These are phyloP conservation scores for Aspergillus latus DNA, from an alignment of 2,329 filamentous ascomycete species.

Conservation along the genomic window DNA sequence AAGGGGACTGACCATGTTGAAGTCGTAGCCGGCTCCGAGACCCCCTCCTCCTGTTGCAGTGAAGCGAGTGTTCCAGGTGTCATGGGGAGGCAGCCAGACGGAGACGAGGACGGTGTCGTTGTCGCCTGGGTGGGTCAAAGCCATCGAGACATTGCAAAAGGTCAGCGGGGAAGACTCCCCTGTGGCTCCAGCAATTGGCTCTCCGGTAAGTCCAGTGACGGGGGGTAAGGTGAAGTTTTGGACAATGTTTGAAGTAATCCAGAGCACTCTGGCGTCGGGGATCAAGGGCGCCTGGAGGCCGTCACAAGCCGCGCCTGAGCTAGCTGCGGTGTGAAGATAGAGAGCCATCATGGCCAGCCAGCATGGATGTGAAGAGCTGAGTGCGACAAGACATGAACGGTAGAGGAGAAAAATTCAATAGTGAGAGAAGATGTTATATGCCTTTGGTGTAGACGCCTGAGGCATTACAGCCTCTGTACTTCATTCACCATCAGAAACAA, in stretches of 20 bases:
- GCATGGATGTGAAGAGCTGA: background rate
- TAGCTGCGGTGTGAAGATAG: no score
- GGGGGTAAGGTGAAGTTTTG: background rate
- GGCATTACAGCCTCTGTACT: background rate
- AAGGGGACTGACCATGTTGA: background rate
- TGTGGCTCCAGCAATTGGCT: background rate
- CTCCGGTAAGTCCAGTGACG: background rate
- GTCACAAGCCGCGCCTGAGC: background rate
- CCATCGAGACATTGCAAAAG: conserved; percentile 11
- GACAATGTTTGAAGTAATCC: background rate
- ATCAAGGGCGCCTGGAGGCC: background rate
- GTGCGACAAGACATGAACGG: background rate
- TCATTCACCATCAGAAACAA: background rate
- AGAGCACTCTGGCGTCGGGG: conserved; percentile 2
- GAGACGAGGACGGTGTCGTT: conserved; percentile 3
- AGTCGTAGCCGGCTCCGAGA: conserved; percentile 3
- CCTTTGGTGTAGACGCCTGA: background rate
- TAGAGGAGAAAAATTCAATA: background rate
- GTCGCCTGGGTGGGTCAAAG: conserved; percentile 6
- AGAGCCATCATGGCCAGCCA: background rate
- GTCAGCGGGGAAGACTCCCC: background rate
- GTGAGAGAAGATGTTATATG: background rate
- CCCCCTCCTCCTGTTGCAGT: conserved; percentile 13
- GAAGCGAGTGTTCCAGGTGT: conserved; percentile 11
- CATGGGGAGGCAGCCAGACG: conserved; percentile 3